Evolutionary conservation across 192 early-diverging fungal species (phyloP), one percentile per base, ranked within the genome.

Genomic region (Rhizoclosmatium sp.): DNA sequence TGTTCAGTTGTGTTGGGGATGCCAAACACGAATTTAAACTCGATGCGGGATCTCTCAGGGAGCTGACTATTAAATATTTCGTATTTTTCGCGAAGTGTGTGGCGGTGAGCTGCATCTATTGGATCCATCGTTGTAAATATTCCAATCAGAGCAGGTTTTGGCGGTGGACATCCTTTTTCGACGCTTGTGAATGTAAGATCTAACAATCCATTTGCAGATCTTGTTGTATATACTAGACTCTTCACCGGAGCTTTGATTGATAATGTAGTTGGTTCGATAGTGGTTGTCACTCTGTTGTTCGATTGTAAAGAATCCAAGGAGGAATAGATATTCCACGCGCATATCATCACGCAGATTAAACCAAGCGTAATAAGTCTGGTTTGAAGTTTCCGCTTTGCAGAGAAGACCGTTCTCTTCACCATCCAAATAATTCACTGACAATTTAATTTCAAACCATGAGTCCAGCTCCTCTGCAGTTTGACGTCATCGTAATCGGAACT

Each of bases 401-500:
- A 31, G 31, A 31, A 31, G 31, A 31, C 31, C 31, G 31, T 31
- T 31, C 31, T 31, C 31, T 31, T 31, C 31, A 31, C 31, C 31
- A 31, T 31, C 31, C 31, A 31, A 31, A 31, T 31, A 31, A 31
- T 31, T 31, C 31, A 31, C 31, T 31, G 31, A 31, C 31, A 31
- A 31, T 31, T 31, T 31, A 31, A 31, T 31, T 31, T 31, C 31
- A 31, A 31, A 31, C 31, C 31, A 31, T 31, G 31, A 31, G 31
- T 31, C 31, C 31, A 31, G 31, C 31, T 31, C 31, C 61, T 3
- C 48, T 46, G 45, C 48, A 83, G 14, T 84, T 70, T 68, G 82
- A 84, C 76, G 75, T 84, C 7, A 62, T 83, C 19, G 79, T 84
- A 12, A 84, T 84, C 47, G 83, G 82, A 14, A 59, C 56, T 44